phyloP scores from a whole-genome alignment of 2,329 filamentous ascomycete species.

The Epichloe gansuensis region DNA sequence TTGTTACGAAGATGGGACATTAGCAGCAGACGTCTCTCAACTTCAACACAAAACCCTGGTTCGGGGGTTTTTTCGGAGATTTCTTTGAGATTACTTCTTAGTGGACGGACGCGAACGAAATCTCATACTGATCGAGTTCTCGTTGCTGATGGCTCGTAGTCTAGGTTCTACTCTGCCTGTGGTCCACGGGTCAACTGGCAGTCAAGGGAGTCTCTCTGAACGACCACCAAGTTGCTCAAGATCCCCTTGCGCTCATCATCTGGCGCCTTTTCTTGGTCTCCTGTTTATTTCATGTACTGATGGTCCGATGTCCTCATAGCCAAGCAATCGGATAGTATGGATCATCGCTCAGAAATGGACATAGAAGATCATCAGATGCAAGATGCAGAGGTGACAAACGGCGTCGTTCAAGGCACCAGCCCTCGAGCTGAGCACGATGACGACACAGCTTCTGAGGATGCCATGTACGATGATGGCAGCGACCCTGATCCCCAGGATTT shows the following conservation, averaged over 20 bases:
- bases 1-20: not conserved
- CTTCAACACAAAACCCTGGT: too few species aligned
- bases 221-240: not conserved
- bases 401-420: conserved; percentile 9
- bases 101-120: not conserved
- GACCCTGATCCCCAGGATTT: conserved; percentile 25
- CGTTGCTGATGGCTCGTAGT: not conserved
- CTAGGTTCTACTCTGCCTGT: not conserved
- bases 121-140: not conserved
- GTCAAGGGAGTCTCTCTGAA: not conserved
- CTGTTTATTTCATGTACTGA: not conserved
- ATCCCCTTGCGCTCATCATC: not conserved
- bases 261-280: not conserved
- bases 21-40: too few species aligned
- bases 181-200: not conserved
- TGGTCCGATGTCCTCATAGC: not conserved
- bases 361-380: conserved; percentile 32
- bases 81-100: not conserved
- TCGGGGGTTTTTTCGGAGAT: too few species aligned
- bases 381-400: conserved; percentile 24
- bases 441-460: conserved; percentile 22
- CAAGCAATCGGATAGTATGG: conserved; percentile 4
- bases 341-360: conserved; percentile 24
- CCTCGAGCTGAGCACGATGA: conserved; percentile 17
- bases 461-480: conserved; percentile 22